Percentiles rank a stretch among this genome's conserved stretches.
These are phyloP conservation scores for Diaporthe sp. DNA, from an alignment of 2,329 filamentous ascomycete genomes.

Conservation along the genomic window DNA sequence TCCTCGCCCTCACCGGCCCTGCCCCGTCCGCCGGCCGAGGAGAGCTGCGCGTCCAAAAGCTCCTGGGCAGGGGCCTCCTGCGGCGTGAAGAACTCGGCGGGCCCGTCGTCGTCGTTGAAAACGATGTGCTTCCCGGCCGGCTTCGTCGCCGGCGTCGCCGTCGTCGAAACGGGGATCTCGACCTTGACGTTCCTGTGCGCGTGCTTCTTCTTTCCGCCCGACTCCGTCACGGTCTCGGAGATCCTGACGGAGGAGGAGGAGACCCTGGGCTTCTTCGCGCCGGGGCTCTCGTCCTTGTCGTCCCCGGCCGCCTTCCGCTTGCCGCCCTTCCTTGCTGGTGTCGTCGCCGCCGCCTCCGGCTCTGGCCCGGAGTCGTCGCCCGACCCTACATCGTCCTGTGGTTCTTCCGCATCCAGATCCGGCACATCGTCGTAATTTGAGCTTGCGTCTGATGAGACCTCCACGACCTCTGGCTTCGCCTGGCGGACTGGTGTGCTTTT, in stretches of 20 bases:
- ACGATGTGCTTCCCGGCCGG: slow-evolving; percentile 46
- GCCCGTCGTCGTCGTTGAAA: slow-evolving; percentile 48
- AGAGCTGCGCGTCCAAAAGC: slow-evolving; percentile 43
- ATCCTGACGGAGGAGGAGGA: slow-evolving; percentile 45
- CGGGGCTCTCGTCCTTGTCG: background rate
- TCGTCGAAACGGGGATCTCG: slow-evolving; percentile 44
- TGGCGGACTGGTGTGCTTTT: slow-evolving; percentile 29
- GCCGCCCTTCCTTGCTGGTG: slow-evolving; percentile 32
- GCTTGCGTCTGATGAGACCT: slow-evolving; percentile 1
- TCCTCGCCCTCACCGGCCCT: slow-evolving; percentile 42
- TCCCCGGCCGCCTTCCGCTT: slow-evolving; percentile 38
- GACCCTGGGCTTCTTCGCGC: slow-evolving; percentile 44
- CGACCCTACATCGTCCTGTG: slow-evolving; percentile 36
- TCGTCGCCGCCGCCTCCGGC: slow-evolving; percentile 2
- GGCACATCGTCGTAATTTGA: slow-evolving; percentile 19
- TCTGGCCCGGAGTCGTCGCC: slow-evolving; percentile 6
- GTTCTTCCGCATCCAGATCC: slow-evolving; percentile 24
- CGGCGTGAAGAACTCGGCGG: slow-evolving; percentile 50
- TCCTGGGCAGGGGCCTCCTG: slow-evolving; percentile 46
- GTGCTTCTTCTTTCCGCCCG: slow-evolving; percentile 42
- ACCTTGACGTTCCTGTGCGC: slow-evolving; percentile 42
- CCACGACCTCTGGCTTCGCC: slow-evolving; percentile 29
- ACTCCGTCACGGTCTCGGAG: slow-evolving; percentile 34
- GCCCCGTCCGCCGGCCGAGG: slow-evolving; percentile 37
- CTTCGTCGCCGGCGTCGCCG: slow-evolving; percentile 46